These are phyloP conservation scores for Spiraea crenata DNA, from an alignment of 331 rosid species.

Conservation along the genomic window DNA sequence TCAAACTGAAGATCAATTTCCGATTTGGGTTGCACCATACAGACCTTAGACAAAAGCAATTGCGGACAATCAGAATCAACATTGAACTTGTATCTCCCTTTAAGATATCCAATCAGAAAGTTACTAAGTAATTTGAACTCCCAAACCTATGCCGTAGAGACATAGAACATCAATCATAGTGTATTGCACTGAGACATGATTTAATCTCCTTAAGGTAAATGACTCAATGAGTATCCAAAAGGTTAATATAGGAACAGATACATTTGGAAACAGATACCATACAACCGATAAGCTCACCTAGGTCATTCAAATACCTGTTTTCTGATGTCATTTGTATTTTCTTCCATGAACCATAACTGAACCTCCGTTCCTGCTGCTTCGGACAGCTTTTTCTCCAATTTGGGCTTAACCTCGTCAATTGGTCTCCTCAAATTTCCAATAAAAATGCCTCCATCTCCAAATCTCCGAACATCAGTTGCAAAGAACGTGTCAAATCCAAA, in stretches of 20 bases:
- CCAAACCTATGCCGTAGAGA: not conserved
- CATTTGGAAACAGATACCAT: not conserved
- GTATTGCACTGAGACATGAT: not conserved
- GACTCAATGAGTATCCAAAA: not conserved
- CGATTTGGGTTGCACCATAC: constrained; percentile 92
- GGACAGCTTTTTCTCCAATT: constrained; percentile 77
- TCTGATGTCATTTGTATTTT: constrained; percentile 64
- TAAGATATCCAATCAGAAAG: not conserved
- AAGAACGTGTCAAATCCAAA: constrained; percentile 89
- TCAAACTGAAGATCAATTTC: constrained; percentile 93
- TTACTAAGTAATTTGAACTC: not conserved
- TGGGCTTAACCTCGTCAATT: constrained; percentile 82
- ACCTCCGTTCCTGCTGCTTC: constrained; percentile 81
- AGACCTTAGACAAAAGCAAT: constrained; percentile 47
- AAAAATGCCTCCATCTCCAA: constrained; percentile 96
- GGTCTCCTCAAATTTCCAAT: constrained; percentile 89
- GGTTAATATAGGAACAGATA: not conserved
- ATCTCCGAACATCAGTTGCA: constrained; percentile 87
- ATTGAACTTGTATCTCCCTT: not conserved
- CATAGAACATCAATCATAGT: not conserved
- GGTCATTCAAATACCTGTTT: constrained; percentile 56
- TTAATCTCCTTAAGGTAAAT: not conserved
- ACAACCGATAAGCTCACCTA: too few species aligned
- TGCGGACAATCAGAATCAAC: not conserved
- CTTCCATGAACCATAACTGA: constrained; percentile 92